Evolutionary conservation across 495 filamentous ascomycete genomes (phyloP), one percentile per base, ranked within the genome.

Genomic region (Tuber umbilicatum): DNA sequence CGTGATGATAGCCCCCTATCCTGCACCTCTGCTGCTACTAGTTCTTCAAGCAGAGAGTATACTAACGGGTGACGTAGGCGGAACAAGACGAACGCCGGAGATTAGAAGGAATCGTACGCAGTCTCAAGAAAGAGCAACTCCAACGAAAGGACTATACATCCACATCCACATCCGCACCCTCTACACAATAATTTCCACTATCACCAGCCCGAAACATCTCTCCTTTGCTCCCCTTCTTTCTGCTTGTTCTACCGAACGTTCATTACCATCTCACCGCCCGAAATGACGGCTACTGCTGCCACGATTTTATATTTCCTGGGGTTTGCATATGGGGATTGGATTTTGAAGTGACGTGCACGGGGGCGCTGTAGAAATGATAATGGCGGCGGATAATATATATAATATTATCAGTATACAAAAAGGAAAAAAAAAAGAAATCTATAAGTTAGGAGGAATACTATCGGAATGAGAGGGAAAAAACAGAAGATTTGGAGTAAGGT

Each of bases 31-130:
- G 2, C 40, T 40, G 3, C 35, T 23, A 12, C 10, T 69, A 35
- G 9, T 43, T 12, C 45, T n/a, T 60, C 23, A 27, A 27, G 5
- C n/a, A 60, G 23, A 60, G 50, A 14, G 19, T 38, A 41, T 35
- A 73, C 31, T 47, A 23, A 35, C 27, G 9, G 31, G 31, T n/a
- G 35, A 9, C 10, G 42, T 31, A 82, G 81, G 81, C 81, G 45
- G 81, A 82, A 50, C 81, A 82, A 74, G 81, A 82, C 38, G 78
- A 81, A 67, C 75, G 81, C 47, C 72, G 81, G 42, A 76, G 74
- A 40, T 68, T 82, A n/a, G 81, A 82, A 68, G 73, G 71, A 37
- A 75, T 72, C 47, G 74, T 77, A 35, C 79, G 73, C 68, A 79
- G 27, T 47, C 80, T 80, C 81, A 84, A 74, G 77, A 81, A 82